Evolutionary conservation across 75 land plant genomes (phyloP).

Genomic region (Pinus albicaulis): DNA sequence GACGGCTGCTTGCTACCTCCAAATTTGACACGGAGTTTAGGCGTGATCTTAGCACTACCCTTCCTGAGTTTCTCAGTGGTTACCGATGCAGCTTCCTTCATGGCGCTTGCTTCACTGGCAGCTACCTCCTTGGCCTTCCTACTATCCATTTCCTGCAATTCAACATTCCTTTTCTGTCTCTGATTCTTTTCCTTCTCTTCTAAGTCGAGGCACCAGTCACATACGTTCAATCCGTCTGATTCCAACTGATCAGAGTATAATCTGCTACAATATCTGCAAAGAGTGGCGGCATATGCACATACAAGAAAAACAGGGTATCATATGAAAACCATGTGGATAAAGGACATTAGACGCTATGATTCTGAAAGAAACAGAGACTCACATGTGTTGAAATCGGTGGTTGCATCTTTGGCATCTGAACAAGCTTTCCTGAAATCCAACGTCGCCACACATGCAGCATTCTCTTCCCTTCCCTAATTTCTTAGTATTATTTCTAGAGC

Average conservation of each 20-base stretch:
- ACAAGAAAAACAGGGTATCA: background rate
- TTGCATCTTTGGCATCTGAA: slow-evolving; percentile 13
- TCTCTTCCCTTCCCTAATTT: background rate
- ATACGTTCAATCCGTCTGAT: no score
- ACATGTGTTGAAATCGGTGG: slow-evolving; percentile 19
- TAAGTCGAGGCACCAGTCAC: no score
- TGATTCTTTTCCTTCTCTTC: background rate
- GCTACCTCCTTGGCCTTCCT: background rate
- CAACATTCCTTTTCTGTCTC: no score
- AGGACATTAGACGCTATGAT: no score
- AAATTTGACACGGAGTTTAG: no score
- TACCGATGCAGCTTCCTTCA: no score
- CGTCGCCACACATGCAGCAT: slow-evolving; percentile 18
- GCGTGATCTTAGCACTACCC: background rate
- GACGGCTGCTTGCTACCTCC: no score
- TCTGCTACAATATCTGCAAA: no score
- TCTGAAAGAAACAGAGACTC: background rate
- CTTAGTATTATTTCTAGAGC: background rate
- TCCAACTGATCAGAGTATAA: background rate
- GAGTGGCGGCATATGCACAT: no score
- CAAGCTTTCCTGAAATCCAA: slow-evolving; percentile 8
- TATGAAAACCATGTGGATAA: no score
- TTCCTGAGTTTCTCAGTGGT: background rate
- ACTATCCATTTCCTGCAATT: background rate
- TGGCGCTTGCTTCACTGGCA: no score